Conservation (phyloP, 2,329 filamentous ascomycete genomes). For the Fusarium phyllophilum region DNA sequence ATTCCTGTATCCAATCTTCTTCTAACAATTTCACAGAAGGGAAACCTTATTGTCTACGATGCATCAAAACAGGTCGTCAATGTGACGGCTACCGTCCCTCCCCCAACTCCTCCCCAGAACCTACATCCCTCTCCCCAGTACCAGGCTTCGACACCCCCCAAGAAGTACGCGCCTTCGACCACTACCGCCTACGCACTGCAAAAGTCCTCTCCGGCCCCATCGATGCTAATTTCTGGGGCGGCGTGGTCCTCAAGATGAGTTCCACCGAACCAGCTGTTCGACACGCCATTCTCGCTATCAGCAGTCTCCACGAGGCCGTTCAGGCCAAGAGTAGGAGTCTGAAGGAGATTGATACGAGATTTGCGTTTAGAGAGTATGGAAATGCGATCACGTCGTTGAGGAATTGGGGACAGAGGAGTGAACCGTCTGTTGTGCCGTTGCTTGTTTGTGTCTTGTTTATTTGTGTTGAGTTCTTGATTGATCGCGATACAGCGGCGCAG, state of each 20-base stretch:
- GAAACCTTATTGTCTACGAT: slow-evolving; percentile 63
- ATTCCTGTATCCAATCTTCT: rapidly evolving
- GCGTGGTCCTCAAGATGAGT: slow-evolving; percentile 57
- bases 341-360: slow-evolving; percentile 32
- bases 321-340: slow-evolving; percentile 33
- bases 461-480: slow-evolving; percentile 64
- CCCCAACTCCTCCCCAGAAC: slow-evolving; percentile 28
- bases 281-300: slow-evolving; percentile 62
- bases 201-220: slow-evolving; percentile 56
- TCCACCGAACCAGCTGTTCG: slow-evolving; percentile 57
- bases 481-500: slow-evolving; percentile 58
- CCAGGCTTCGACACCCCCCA: slow-evolving; percentile 35
- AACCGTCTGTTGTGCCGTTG: slow-evolving; percentile 48
- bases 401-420: slow-evolving; percentile 48
- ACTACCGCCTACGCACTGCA: slow-evolving; percentile 50
- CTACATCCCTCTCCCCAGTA: slow-evolving; percentile 21
- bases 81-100: slow-evolving; percentile 63
- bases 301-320: slow-evolving; percentile 56
- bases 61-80: slow-evolving; percentile 63
- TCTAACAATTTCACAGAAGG: slow-evolving; percentile 52
- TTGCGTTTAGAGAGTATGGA: slow-evolving; percentile 55
- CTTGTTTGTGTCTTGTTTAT: slow-evolving; percentile 62
- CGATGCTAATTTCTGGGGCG: slow-evolving; percentile 56
- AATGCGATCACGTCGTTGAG: slow-evolving; percentile 57
- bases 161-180: slow-evolving; percentile 47